Evolutionary conservation across 2,329 filamentous ascomycete genomes (phyloP), one percentile per base, ranked within the genome.

Genomic region (Decorospora gaudefroyi): DNA sequence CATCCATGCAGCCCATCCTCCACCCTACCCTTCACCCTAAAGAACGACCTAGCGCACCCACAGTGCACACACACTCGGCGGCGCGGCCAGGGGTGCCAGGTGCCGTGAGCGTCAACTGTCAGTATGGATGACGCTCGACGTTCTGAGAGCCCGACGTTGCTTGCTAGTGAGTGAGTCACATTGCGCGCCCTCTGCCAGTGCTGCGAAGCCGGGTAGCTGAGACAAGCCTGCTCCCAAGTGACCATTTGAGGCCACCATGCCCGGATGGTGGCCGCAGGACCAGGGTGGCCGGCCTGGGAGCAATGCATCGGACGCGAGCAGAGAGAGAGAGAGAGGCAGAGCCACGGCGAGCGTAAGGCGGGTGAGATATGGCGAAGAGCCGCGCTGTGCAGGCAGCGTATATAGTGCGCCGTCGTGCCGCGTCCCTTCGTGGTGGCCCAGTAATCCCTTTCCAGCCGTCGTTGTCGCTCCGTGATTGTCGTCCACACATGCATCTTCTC

Each of bases 161-260:
- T 46, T 44, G 49, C 47, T 49, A 42, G 54, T 62, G 61, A 64
- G 64, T 67, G 61, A 64, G 64, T 67, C 64, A 67, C 57, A 55
- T 55, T 53, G 40, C 42, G 38, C 50, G 53, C 47, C 59, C 42
- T 51, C 42, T 33, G 25, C 45, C 37, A 39, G 23, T 34, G 13
- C 33, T 27, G 16, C 33, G 15, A 29, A 43, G 40, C 45, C 42
- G 45, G 42, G 47, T 30, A 49, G 36, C 51, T 56, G 53, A 56
- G 53, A 56, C 53, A 49, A 41, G 46, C 43, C 30, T 27, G 39
- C 48, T 17, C 46, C 46, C 46, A 23, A 49, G 53, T 67, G 64
- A 67, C 63, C 64, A 52, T 52, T 42, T 51, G 51, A 56, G 60
- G 59, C 64, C 55, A 55, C 58, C 57, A 54, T 59, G 58, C 31